Evolutionary conservation across 1,284 basidiomycete genomes (phyloP), one percentile per base, ranked within the genome.

Genomic region (Cerrena zonata): DNA sequence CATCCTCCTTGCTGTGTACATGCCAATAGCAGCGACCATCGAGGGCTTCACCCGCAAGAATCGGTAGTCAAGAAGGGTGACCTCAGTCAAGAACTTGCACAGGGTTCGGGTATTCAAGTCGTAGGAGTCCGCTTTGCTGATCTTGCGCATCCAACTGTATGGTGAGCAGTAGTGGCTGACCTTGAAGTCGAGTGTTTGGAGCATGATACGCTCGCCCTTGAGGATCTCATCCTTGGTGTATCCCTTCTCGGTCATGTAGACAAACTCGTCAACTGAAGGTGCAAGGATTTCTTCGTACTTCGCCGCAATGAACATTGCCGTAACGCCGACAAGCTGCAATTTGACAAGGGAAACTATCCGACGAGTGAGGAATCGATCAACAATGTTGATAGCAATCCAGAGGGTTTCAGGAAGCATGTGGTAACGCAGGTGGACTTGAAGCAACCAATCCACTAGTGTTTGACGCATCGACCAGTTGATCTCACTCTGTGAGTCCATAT

Each of bases 261-360:
- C 92, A 62, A 96, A 97, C 69, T 96, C 92, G 26, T 96, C 92
- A 19, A 95, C 91, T 2, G 87, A 89, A 3, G 92, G 93, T 0
- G 92, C 91, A 50, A 95, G 83, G 61, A 99, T 96, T 70, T 99
- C 96, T 70, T 99, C 96, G 75, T 98, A 99, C 73, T 99, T 99
- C 56, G 93, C 84, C 0, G 96, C 96, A 62, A 99, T 86, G 73
- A 99, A 97, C 78, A 99, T 89, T 23, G 94, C 92, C 2, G 94
- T 95, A 58, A 98, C 83, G 38, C 96, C 96, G 57, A 99, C 95
- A 41, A 99, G 87, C 74, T 99, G 96, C 48, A 99, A 85, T 73
- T 98, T 98, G 67, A 88, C 82, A 42, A 98, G 74, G 4, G 94
- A 94, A 34, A 99, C 94, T 52, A 90, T 85, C 30, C 95, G 90